A percentile compares a stretch with the other conserved stretches of the same genome.
These are phyloP conservation scores for Starmera quercuum DNA, from an alignment of 805 yeast species.

Conservation along the genomic window DNA sequence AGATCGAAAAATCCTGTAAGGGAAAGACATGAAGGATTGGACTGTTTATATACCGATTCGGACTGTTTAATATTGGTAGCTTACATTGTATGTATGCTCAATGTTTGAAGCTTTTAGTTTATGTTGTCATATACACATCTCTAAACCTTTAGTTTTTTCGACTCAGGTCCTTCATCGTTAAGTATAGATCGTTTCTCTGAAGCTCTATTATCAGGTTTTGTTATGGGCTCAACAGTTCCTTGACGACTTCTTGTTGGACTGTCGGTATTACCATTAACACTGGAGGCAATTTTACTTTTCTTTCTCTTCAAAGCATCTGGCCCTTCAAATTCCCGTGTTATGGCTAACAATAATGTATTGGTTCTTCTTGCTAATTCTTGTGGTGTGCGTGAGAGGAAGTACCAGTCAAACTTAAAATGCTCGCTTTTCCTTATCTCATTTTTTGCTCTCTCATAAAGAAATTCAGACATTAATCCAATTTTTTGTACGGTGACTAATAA, in stretches of 20 bases:
- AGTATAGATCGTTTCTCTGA: neutral
- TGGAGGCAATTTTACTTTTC: constrained; percentile 12
- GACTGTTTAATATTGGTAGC: too few relatives aligned
- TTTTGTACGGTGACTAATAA: constrained; percentile 53
- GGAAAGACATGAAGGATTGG: too few relatives aligned
- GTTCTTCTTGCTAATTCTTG: constrained; percentile 67
- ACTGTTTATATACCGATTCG: too few relatives aligned
- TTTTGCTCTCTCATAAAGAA: constrained; percentile 55
- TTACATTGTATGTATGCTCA: too few relatives aligned
- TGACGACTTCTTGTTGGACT: constrained; percentile 22
- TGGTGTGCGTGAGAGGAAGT: constrained; percentile 58
- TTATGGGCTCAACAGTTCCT: constrained; percentile 21
- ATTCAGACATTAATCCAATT: constrained; percentile 54
- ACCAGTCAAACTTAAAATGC: constrained; percentile 68
- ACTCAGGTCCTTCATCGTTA: constrained; percentile 3
- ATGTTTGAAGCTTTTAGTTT: too few relatives aligned
- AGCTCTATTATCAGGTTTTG: neutral
- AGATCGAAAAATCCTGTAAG: too few relatives aligned
- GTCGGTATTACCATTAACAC: constrained; percentile 1
- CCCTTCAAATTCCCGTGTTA: constrained; percentile 64
- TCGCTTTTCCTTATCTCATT: constrained; percentile 54
- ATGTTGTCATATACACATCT: too few relatives aligned
- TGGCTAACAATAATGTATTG: constrained; percentile 56
- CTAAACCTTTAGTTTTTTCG: constrained; percentile 9
- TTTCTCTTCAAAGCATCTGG: constrained; percentile 39